These are phyloP conservation scores for Termitomyces sp. DNA, from an alignment of 768 basidiomycete species.

Conservation along the genomic window DNA sequence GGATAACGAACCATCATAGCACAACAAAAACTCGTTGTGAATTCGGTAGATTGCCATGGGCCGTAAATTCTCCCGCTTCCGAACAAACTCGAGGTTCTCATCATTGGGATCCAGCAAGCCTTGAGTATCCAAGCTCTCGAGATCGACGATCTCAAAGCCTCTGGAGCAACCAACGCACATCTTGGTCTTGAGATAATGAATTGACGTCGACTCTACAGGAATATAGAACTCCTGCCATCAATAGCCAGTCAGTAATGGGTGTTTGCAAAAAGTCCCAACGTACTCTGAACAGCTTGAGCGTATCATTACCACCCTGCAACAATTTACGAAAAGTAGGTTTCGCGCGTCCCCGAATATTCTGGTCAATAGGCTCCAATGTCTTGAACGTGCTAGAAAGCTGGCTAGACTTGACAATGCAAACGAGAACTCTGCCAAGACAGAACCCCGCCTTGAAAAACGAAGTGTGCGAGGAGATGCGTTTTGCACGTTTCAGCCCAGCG, in stretches of 20 bases:
- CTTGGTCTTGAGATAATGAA: conserved; percentile 96
- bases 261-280: conserved; percentile 15
- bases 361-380: conserved; percentile 94
- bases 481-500: conserved; percentile 89
- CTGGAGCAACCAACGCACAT: conserved; percentile 96
- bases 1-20: conserved; percentile 95
- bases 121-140: conserved; percentile 96
- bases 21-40: conserved; percentile 93
- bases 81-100: conserved; percentile 87
- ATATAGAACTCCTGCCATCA: conserved; percentile 90
- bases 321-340: conserved; percentile 95
- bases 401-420: conserved; percentile 96
- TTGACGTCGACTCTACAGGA: conserved; percentile 93
- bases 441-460: conserved; percentile 97
- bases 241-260: not conserved
- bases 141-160: conserved; percentile 98
- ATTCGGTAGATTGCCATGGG: conserved; percentile 98
- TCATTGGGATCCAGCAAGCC: conserved; percentile 93
- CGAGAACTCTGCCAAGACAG: conserved; percentile 86
- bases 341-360: conserved; percentile 70
- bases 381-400: conserved; percentile 97
- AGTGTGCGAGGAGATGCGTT: conserved; percentile 93
- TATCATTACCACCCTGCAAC: conserved; percentile 93
- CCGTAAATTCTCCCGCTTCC: conserved; percentile 81
- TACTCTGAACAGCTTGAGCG: conserved; percentile 88